phyloP scores from a whole-genome alignment of 2,329 filamentous ascomycete genomes.

The Colletotrichum filicis region DNA sequence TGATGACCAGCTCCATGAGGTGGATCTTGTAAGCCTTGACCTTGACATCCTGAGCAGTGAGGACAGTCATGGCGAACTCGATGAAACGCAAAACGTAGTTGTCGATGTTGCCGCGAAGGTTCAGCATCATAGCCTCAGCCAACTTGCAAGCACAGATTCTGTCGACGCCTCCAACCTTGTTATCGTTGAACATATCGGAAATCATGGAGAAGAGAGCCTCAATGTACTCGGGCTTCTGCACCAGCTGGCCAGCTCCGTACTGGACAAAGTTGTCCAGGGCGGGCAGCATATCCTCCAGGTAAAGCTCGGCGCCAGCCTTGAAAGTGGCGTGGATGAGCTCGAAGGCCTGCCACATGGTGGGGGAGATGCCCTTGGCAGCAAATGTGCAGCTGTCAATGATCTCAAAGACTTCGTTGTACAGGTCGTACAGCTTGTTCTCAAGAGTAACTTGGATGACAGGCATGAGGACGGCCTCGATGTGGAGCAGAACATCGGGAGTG shows the following conservation, averaged over 20 bases:
- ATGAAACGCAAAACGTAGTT: slow-evolving; percentile 91
- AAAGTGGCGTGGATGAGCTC: slow-evolving; percentile 97
- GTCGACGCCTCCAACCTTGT: slow-evolving; percentile 93
- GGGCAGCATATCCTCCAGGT: slow-evolving; percentile 98
- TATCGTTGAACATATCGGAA: slow-evolving; percentile 90
- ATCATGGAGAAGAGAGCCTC: slow-evolving; percentile 94
- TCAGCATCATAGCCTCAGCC: slow-evolving; percentile 96
- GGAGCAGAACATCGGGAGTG: slow-evolving; percentile 92
- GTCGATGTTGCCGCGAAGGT: slow-evolving; percentile 88
- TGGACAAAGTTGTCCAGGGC: slow-evolving; percentile 98
- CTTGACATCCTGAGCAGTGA: slow-evolving; percentile 80
- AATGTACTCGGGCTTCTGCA: slow-evolving; percentile 87
- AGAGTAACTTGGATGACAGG: slow-evolving; percentile 95
- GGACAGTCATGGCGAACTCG: slow-evolving; percentile 85
- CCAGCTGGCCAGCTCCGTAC: slow-evolving; percentile 84
- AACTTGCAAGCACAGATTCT: slow-evolving; percentile 98
- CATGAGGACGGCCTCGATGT: slow-evolving; percentile 96
- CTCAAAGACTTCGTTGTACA: slow-evolving; percentile 98
- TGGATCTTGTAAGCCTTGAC: slow-evolving; percentile 96
- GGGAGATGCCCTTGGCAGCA: slow-evolving; percentile 93
- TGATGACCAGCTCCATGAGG: slow-evolving; percentile 99
- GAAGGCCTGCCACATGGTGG: slow-evolving; percentile 98
- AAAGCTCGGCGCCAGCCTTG: slow-evolving; percentile 95
- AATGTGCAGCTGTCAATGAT: slow-evolving; percentile 99
- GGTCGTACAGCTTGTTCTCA: slow-evolving; percentile 96